Percentiles rank a stretch among this genome's conserved stretches.
These are phyloP conservation scores for Sclerotinia glacialis DNA, from an alignment of 2,329 filamentous ascomycete genomes.

Conservation along the genomic window DNA sequence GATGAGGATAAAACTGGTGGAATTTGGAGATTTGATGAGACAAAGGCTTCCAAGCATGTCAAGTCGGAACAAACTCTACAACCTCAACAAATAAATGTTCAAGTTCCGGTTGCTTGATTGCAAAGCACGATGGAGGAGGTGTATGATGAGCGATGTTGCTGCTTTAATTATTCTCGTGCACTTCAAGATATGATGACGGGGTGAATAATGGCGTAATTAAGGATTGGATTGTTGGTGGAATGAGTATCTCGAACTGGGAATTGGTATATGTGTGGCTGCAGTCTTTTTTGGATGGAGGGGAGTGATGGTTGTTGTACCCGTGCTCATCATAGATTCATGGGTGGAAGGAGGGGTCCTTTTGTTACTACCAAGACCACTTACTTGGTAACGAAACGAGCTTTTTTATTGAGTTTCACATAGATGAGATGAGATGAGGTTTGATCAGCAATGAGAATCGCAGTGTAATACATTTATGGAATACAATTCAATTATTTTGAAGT, in stretches of 20 bases:
- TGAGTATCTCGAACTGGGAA: constrained; percentile 3
- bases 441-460: neutral
- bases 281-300: neutral
- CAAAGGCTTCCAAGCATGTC: constrained; percentile 31
- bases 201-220: constrained; percentile 12
- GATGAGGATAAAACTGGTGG: constrained; percentile 66
- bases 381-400: neutral
- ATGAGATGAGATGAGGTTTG: neutral
- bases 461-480: neutral
- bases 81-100: constrained; percentile 3
- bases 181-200: neutral
- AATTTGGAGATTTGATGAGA: constrained; percentile 64
- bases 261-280: neutral
- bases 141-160: neutral
- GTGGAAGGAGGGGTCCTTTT: neutral
- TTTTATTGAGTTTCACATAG: neutral
- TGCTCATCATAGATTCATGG: neutral
- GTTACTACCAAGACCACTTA: constrained; percentile 5
- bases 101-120: neutral
- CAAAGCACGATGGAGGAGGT: neutral
- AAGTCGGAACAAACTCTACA: constrained; percentile 9
- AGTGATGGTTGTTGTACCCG: neutral
- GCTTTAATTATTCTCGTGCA: neutral
- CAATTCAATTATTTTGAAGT: neutral
- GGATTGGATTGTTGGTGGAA: constrained; percentile 14